Evolutionary conservation across 495 filamentous ascomycete species (phyloP).

Genomic region (Daldinia vernicosa): DNA sequence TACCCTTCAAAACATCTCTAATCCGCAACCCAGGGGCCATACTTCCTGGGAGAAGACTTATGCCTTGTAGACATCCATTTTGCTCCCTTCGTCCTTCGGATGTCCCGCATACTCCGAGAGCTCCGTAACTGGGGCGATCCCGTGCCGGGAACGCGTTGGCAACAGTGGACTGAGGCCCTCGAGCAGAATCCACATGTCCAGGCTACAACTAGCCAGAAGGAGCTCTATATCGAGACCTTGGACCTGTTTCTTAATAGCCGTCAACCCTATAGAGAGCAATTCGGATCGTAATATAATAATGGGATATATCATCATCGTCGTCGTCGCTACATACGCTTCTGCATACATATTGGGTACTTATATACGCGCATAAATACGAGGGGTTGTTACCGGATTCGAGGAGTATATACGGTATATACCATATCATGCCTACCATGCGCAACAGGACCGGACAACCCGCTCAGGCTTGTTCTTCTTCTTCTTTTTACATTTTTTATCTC

Average conservation of each 20-base stretch:
- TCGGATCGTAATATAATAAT: conserved; percentile 18
- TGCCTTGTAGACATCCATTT: conserved; percentile 88
- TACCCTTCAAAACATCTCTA: not conserved
- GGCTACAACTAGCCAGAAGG: conserved; percentile 78
- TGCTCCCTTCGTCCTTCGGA: conserved; percentile 85
- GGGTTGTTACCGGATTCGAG: conserved; percentile 45
- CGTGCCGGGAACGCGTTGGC: conserved; percentile 74
- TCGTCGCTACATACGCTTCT: conserved; percentile 7
- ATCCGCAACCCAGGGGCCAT: conserved; percentile 67
- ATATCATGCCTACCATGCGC: not conserved
- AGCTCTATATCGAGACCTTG: conserved; percentile 76
- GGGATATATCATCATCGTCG: not conserved
- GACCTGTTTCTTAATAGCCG: conserved; percentile 64
- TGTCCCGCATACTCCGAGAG: conserved; percentile 77
- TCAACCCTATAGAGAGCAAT: conserved; percentile 34
- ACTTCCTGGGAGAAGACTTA: conserved; percentile 77
- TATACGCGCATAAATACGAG: conserved; percentile 57
- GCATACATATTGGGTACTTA: conserved; percentile 32
- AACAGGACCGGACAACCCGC: not conserved
- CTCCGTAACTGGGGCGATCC: conserved; percentile 84
- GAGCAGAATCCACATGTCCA: conserved; percentile 77
- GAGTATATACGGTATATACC: conserved; percentile 19
- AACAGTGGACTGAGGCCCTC: conserved; percentile 81
- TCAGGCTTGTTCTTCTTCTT: not conserved
- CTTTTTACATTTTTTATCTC: not conserved